These are phyloP conservation scores for Termitomyces sp. DNA, from an alignment of 768 basidiomycete species.

Conservation along the genomic window DNA sequence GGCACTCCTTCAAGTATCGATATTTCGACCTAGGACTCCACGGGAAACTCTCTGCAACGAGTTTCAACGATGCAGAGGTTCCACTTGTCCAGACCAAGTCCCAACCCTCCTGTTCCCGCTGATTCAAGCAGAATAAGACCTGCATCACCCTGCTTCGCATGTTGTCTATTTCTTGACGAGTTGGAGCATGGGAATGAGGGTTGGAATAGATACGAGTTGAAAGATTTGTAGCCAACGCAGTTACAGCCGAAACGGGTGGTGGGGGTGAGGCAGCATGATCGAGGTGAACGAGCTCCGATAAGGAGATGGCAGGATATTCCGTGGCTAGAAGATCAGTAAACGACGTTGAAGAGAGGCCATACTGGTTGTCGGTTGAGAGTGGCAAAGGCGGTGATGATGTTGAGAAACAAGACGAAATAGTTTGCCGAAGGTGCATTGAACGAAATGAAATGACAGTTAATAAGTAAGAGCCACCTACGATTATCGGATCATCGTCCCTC, in stretches of 20 bases:
- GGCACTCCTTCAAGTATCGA: slow-evolving; percentile 10
- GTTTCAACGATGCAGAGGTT: slow-evolving; percentile 8
- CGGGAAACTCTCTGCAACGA: slow-evolving; percentile 9
- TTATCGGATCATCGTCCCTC: not conserved
- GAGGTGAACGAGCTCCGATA: slow-evolving; percentile 10
- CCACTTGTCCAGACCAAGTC: slow-evolving; percentile 14
- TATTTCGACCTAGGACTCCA: slow-evolving; percentile 6
- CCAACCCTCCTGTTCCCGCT: slow-evolving; percentile 9
- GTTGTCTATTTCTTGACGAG: slow-evolving; percentile 6
- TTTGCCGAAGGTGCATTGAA: not conserved
- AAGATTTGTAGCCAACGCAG: slow-evolving; percentile 4
- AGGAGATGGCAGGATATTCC: slow-evolving; percentile 10
- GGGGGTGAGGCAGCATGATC: slow-evolving; percentile 14
- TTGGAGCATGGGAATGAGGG: slow-evolving; percentile 11
- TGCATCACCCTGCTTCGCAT: slow-evolving; percentile 10
- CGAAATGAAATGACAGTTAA: too few species aligned
- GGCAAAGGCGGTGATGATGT: not conserved
- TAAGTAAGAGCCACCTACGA: too few species aligned
- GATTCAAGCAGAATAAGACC: slow-evolving; percentile 6
- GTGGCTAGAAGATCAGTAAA: slow-evolving; percentile 6
- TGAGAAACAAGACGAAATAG: slow-evolving; percentile 4
- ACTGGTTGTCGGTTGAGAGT: not conserved
- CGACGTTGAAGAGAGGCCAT: slow-evolving; percentile 6
- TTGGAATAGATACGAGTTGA: slow-evolving; percentile 6
- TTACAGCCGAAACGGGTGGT: slow-evolving; percentile 9